Conservation (phyloP, 495 filamentous ascomycete genomes). For the Penicillium macrosclerotiorum region DNA sequence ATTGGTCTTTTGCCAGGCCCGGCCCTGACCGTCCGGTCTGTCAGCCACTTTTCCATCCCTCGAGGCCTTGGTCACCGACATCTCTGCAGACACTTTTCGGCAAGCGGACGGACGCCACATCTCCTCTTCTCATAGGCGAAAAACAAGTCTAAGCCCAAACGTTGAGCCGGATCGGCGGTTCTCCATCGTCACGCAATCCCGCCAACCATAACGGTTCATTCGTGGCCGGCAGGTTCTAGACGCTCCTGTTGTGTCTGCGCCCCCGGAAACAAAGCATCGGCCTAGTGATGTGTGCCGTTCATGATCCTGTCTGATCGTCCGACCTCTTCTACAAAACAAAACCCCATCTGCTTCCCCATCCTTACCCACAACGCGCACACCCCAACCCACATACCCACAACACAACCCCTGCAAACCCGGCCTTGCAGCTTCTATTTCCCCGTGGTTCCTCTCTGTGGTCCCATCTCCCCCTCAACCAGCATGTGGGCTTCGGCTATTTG, state of each 20-base stretch:
- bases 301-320: constrained; percentile 20
- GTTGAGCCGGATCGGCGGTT: constrained; percentile 31
- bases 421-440: constrained; percentile 15
- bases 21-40: constrained; percentile 28
- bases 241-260: constrained; percentile 25
- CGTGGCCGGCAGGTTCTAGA: constrained; percentile 34
- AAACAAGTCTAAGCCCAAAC: constrained; percentile 27
- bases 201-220: constrained; percentile 23
- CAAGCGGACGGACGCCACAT: constrained; percentile 21
- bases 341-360: constrained; percentile 12
- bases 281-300: constrained; percentile 17
- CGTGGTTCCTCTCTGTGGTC: constrained; percentile 9
- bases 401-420: constrained; percentile 14
- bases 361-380: background rate
- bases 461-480: constrained; percentile 24
- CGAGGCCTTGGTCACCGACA: constrained; percentile 31
- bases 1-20: constrained; percentile 34
- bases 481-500: constrained; percentile 46
- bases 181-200: constrained; percentile 17
- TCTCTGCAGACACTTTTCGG: constrained; percentile 21
- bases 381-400: background rate
- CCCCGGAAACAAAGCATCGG: constrained; percentile 23
- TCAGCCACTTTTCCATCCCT: constrained; percentile 25
- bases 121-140: constrained; percentile 8
- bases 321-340: constrained; percentile 12